Conservation (phyloP, 352 stramenopile genomes). For the Nothophytophthora sp. region DNA sequence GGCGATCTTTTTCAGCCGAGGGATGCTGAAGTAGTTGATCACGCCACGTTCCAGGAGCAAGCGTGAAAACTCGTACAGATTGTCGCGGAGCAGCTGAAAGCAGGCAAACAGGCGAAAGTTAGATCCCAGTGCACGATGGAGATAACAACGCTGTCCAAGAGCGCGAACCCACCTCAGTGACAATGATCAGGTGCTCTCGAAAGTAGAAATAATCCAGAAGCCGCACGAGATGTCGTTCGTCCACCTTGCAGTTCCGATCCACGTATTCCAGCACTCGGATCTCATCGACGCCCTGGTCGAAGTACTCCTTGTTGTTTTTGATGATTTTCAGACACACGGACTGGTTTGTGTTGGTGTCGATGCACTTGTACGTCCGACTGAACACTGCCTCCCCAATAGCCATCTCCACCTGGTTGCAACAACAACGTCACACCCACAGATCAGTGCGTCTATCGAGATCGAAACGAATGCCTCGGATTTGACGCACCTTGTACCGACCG, state of each 20-base stretch:
- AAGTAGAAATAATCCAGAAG: slow-evolving; percentile 96
- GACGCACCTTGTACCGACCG: slow-evolving; percentile 64
- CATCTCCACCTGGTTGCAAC: slow-evolving; percentile 67
- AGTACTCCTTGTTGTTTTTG: slow-evolving; percentile 99
- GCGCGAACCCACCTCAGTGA: slow-evolving; percentile 96
- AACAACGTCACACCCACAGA: slow-evolving; percentile 2
- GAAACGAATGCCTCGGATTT: too few relatives aligned
- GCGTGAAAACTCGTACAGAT: slow-evolving; percentile 98
- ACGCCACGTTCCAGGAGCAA: slow-evolving; percentile 71
- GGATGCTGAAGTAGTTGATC: slow-evolving; percentile 95
- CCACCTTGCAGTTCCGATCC: slow-evolving; percentile 75
- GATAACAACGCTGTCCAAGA: neutral
- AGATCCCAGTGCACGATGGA: slow-evolving; percentile 3
- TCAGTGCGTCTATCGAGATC: neutral
- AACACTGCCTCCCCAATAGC: slow-evolving; percentile 84
- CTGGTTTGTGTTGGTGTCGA: slow-evolving; percentile 60
- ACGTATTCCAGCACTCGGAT: slow-evolving; percentile 81
- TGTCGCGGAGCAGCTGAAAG: slow-evolving; percentile 92
- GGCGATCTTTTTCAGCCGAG: slow-evolving; percentile 92
- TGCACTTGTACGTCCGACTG: slow-evolving; percentile 81
- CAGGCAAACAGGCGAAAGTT: neutral
- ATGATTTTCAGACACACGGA: slow-evolving; percentile 98
- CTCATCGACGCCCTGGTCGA: slow-evolving; percentile 95
- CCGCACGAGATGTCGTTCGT: slow-evolving; percentile 94
- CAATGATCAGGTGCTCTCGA: slow-evolving; percentile 95